Base-by-base conservation (phyloP, 1,284 basidiomycete species). In the Salmacisia buchloeana region DNA sequence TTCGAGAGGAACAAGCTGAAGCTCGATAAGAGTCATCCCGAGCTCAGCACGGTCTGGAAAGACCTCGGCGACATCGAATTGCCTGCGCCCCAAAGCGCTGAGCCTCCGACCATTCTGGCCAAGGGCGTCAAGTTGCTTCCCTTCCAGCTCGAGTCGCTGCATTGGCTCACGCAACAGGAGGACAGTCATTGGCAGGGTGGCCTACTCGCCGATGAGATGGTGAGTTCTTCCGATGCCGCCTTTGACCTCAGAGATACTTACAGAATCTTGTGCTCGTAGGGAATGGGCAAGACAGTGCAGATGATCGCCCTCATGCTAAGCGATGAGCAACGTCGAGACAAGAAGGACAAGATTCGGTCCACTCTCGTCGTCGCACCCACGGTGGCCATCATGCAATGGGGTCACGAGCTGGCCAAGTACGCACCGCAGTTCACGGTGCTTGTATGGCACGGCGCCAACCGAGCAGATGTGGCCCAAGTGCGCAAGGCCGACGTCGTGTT, bases 241-340 rank as follows among this genome's bases (percentile, higher is more conserved):
- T 7, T 43, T 4, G 13, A 29, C 7, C n/a, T 25, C 35, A 68
- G 52, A 21, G 43, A 81, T 69, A 31, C 49, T 33, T 67, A 64
- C 35, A 5, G 56, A 64, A 65, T 78, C 29, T 31, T 54, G 23
- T 54, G 29, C 46, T 33, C 27, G 7, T 27, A 54, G 49, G 92
- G 92, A 39, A 97, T 97, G 94, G 94, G 94, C 34, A 97, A 97
- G 82, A 98, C 94, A 0, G 97, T 98, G 66, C 96, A 98, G 79
- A 94, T 94, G 72, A 94, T 98, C 59, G 86, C 92, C 2, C 84
- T 98, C 35, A 84, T 98, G 38, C 86, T 94, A 2, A 88, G 89
- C 0, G 58, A 59, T 29, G 34, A 59, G 12, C 25, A 59, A 6
- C 38, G 38, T 6, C 31, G 25, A 18, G 29, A 12, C 27, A 31